Evolutionary conservation across 495 filamentous ascomycete species (phyloP).

Genomic region (Parathielavia hyrcaniae): DNA sequence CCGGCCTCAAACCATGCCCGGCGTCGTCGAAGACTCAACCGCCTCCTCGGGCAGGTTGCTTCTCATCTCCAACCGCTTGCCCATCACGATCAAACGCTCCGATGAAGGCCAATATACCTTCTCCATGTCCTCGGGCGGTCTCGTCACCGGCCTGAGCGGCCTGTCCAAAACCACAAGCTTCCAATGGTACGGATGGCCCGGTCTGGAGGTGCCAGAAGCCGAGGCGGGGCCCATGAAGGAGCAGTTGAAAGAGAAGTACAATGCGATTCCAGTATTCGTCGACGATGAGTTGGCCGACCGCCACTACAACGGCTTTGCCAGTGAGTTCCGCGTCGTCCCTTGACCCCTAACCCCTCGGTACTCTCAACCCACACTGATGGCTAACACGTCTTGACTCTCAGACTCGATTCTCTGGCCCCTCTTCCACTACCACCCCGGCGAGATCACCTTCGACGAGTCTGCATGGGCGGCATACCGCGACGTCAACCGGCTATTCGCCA

Average conservation of each 20-base stretch:
- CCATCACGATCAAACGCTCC: constrained; percentile 88
- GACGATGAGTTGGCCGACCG: constrained; percentile 71
- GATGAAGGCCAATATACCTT: constrained; percentile 77
- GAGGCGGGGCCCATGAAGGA: constrained; percentile 60
- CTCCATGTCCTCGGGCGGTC: constrained; percentile 89
- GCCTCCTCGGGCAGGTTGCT: constrained; percentile 51
- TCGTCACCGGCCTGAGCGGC: constrained; percentile 85
- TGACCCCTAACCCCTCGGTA: neutral
- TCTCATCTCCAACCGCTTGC: constrained; percentile 86
- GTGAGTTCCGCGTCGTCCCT: constrained; percentile 47
- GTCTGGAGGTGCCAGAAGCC: constrained; percentile 70
- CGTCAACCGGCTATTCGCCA: constrained; percentile 81
- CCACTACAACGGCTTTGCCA: constrained; percentile 83
- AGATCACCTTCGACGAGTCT: constrained; percentile 82
- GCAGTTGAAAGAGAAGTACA: constrained; percentile 64
- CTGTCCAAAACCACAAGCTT: constrained; percentile 87
- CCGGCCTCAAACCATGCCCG: constrained; percentile 27
- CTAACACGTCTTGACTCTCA: constrained; percentile 29
- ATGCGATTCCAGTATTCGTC: constrained; percentile 69
- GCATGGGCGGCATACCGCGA: constrained; percentile 82
- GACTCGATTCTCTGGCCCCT: constrained; percentile 94
- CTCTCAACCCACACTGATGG: neutral
- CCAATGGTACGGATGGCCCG: constrained; percentile 98
- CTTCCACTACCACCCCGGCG: constrained; percentile 92
- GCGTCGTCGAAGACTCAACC: constrained; percentile 18